A percentile compares a stretch with the other conserved stretches of the same genome.
phyloP scores from a whole-genome alignment of 176 grass and related monocot species.

The Guadua angustifolia region DNA sequence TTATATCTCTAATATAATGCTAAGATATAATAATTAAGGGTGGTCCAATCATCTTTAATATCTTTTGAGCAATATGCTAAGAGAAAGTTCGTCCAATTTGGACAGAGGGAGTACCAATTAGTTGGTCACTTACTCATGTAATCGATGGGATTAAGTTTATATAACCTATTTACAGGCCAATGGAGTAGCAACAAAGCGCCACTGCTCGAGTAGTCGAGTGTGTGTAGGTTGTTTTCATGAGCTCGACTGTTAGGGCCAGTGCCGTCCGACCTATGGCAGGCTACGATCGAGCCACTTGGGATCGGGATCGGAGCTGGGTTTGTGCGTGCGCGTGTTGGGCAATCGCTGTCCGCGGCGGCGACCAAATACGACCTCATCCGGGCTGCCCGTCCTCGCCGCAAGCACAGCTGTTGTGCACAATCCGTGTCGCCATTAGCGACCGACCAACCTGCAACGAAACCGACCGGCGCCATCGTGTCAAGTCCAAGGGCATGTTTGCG shows the following conservation, averaged over 20 bases:
- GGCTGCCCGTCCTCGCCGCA: not conserved
- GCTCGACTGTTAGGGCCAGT: not conserved
- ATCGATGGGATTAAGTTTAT: too few relatives aligned
- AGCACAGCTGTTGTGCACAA: constrained; percentile 30
- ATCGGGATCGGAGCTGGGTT: not conserved
- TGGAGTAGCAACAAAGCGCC: not conserved
- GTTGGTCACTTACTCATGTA: too few relatives aligned
- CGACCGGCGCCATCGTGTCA: not conserved
- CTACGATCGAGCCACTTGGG: not conserved
- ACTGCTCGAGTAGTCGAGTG: not conserved
- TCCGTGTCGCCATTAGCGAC: constrained; percentile 16
- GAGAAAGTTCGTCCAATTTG: too few relatives aligned
- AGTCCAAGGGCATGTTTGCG: not conserved
- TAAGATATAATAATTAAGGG: too few relatives aligned
- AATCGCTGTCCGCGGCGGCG: constrained; percentile 27
- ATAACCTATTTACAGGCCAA: not conserved
- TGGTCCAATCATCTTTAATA: too few relatives aligned
- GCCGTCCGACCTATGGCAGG: not conserved
- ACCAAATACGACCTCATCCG: constrained; percentile 13
- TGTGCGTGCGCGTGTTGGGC: constrained; percentile 2
- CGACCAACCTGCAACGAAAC: not conserved
- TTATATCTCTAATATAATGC: too few relatives aligned
- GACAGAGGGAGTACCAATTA: too few relatives aligned
- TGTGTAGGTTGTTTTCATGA: not conserved
- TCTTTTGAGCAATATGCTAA: too few relatives aligned